Base-by-base conservation (phyloP, 2,329 filamentous ascomycete species). In the Monosporascus sp. region DNA sequence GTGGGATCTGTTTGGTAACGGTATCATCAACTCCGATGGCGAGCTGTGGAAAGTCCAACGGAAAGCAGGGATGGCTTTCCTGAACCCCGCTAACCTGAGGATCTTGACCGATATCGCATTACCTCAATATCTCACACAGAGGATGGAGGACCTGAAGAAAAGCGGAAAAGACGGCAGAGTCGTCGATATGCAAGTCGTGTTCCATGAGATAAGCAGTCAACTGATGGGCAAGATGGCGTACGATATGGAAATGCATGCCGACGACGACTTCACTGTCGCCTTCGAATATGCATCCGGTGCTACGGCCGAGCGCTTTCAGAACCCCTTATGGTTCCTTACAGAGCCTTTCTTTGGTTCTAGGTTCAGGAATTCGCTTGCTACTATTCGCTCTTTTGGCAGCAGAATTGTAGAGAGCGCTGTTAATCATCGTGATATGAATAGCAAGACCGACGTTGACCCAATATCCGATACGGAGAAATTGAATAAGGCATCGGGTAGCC, bases 191-290 rank as follows among this genome's bases (percentile, higher is more conserved):
- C 81, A 86, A 59, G 71, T 69, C n/a, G 70, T 83, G 2, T 79
- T 86, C 46, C 80, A 84, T 50, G 82, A 85, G 62, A 76, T 86
- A 46, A 87, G 83, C 1, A 86, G 83, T 22, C 75, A 82, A 53
- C 63, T 86, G 24, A 85, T 87, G 79, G 84, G 83, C n/a, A 76
- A 77, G 55, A 84, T 86, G 80, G 84, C 84, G 15, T 87, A 86
- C 59, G 79, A 83, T 62, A 85, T 85, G 81, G 82, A 86, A 58
- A 85, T 86, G 73, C 80, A 82, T 60, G 75, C 80, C 47, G 74
- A 78, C 34, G 80, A 85, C 54, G 76, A 78, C 2, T 86, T 87
- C 63, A 80, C 80, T 4, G 56, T 73, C 49, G 78, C 82, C 0
- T 86, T 87, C 60, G 83, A 86, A 57, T 75, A 79, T 57, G 83